Conservation (phyloP, 2,329 filamentous ascomycete genomes). For the Neofusicoccum laricinum region DNA sequence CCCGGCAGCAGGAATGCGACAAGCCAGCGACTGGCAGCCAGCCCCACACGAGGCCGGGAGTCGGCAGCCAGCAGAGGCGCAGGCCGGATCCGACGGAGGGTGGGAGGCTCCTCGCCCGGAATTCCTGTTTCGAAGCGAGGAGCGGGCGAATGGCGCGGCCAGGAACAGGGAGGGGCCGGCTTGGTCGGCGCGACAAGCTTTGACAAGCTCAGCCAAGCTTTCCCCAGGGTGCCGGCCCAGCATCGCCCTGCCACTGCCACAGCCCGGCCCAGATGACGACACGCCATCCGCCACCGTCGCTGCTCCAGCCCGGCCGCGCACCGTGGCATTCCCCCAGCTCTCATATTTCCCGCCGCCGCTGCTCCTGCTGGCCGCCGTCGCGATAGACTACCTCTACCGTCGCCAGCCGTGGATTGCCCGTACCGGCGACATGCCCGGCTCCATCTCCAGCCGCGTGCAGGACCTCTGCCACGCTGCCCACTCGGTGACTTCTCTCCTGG, state of each 20-base stretch:
- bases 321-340: not conserved
- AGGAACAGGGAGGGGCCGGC: not conserved
- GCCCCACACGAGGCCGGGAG: not conserved
- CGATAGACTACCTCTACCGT: slow-evolving; percentile 8
- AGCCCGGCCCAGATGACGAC: not conserved
- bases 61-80: not conserved
- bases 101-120: not conserved
- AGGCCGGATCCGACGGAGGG: not conserved
- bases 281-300: no score
- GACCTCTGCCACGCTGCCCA: slow-evolving; percentile 64
- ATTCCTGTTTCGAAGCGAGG: not conserved
- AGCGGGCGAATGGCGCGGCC: not conserved
- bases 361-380: not conserved
- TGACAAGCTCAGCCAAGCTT: slow-evolving; percentile 11
- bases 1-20: not conserved
- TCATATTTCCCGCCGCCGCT: not conserved
- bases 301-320: no score
- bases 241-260: not conserved
- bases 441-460: slow-evolving; percentile 32
- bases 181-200: not conserved
- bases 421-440: slow-evolving; percentile 19
- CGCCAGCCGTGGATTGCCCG: slow-evolving; percentile 16
- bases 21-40: not conserved
- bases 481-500: slow-evolving; percentile 57
- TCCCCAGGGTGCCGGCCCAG: not conserved